Evolutionary conservation across 495 filamentous ascomycete species (phyloP).

Genomic region (Durotheca rogersii): DNA sequence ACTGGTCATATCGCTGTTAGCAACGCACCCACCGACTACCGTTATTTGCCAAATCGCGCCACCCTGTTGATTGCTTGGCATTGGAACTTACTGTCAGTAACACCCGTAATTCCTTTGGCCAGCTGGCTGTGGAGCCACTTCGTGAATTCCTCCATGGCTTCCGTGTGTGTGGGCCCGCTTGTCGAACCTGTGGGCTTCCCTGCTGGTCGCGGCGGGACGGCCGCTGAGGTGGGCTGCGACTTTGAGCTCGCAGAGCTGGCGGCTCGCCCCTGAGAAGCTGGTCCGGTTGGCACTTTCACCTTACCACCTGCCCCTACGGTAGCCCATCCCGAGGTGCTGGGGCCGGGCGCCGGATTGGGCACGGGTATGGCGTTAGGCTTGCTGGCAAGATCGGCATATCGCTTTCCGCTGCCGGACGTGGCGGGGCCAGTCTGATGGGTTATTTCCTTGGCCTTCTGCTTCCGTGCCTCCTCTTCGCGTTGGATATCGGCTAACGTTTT

Average conservation of each 20-base stretch:
- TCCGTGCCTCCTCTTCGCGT: slow-evolving; percentile 90
- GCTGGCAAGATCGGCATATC: slow-evolving; percentile 93
- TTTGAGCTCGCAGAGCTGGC: slow-evolving; percentile 51
- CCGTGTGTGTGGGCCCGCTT: slow-evolving; percentile 54
- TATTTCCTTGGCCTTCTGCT: slow-evolving; percentile 66
- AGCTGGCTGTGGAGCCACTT: slow-evolving; percentile 86
- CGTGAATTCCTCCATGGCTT: slow-evolving; percentile 79
- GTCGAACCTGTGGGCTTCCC: slow-evolving; percentile 38
- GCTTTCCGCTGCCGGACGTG: slow-evolving; percentile 66
- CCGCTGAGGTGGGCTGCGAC: slow-evolving; percentile 16
- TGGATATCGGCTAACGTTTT: slow-evolving; percentile 97
- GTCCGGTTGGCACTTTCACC: slow-evolving; percentile 68
- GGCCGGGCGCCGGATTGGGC: slow-evolving; percentile 23
- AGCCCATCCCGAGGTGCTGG: slow-evolving; percentile 69
- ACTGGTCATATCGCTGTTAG: slow-evolving; percentile 54
- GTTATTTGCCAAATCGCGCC: too few species aligned
- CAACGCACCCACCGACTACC: too few species aligned
- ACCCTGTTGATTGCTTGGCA: slow-evolving; percentile 55
- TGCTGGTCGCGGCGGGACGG: slow-evolving; percentile 12
- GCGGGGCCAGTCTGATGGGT: slow-evolving; percentile 51
- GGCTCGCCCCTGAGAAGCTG: slow-evolving; percentile 57
- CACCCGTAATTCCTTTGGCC: slow-evolving; percentile 50
- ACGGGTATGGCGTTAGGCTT: slow-evolving; percentile 51
- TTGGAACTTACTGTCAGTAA: slow-evolving; percentile 51
- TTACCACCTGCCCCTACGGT: slow-evolving; percentile 96